Evolutionary conservation across 495 filamentous ascomycete genomes (phyloP).

Genomic region (Aspergillus homomorphus): DNA sequence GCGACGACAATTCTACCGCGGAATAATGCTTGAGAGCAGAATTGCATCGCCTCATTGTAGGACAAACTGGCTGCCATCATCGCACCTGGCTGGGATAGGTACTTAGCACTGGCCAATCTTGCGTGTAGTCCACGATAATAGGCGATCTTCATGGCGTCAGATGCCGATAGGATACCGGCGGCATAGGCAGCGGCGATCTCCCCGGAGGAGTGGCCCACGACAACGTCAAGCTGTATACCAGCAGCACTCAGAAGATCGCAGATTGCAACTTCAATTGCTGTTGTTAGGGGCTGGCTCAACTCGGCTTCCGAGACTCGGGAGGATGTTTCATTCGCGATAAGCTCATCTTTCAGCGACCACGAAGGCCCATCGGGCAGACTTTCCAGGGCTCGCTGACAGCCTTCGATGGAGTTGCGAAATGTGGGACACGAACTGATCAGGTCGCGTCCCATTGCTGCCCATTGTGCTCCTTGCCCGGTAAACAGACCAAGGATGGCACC

Average conservation of each 20-base stretch:
- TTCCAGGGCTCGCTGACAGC: neutral
- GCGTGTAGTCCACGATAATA: slow-evolving; percentile 48
- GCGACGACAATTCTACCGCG: slow-evolving; percentile 17
- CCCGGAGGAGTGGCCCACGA: slow-evolving; percentile 28
- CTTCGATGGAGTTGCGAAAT: slow-evolving; percentile 16
- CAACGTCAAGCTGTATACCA: slow-evolving; percentile 24
- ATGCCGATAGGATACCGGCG: slow-evolving; percentile 27
- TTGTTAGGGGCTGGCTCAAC: slow-evolving; percentile 44
- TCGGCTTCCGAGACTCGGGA: slow-evolving; percentile 24
- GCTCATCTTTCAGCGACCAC: slow-evolving; percentile 3
- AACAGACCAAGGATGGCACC: slow-evolving; percentile 21
- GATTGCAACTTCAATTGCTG: slow-evolving; percentile 6
- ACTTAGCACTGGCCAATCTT: neutral
- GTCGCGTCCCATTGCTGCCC: slow-evolving; percentile 31
- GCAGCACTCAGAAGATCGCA: neutral
- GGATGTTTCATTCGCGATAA: slow-evolving; percentile 5
- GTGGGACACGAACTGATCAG: slow-evolving; percentile 22
- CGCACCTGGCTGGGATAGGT: slow-evolving; percentile 29
- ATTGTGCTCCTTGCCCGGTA: slow-evolving; percentile 44
- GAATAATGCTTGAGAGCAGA: slow-evolving; percentile 27
- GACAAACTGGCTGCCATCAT: slow-evolving; percentile 55
- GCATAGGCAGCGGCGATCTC: slow-evolving; percentile 40
- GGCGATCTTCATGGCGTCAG: slow-evolving; percentile 49
- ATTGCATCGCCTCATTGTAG: slow-evolving; percentile 40
- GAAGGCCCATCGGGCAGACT: neutral